Conservation (phyloP, 164 flowering plant species). For the Umbellularia californica region DNA sequence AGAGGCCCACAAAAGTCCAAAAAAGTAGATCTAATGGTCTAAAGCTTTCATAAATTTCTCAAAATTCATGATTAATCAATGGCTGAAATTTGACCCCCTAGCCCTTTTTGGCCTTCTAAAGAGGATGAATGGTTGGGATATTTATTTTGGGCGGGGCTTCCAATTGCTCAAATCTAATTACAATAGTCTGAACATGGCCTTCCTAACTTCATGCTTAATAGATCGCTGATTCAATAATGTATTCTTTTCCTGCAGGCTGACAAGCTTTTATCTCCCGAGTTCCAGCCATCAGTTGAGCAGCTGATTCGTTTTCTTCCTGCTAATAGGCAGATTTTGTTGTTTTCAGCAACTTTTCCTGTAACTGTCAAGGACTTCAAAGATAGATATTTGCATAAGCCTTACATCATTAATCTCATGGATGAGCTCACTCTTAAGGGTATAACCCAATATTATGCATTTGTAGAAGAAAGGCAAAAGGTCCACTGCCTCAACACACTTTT, state of each 20-base stretch:
- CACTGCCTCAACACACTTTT: constrained; percentile 96
- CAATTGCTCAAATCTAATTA: no score
- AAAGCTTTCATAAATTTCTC: no score
- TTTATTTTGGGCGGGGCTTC: no score
- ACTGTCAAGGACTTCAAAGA: constrained; percentile 94
- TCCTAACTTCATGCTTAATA: no score
- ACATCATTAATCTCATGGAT: constrained; percentile 95
- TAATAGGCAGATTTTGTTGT: constrained; percentile 85
- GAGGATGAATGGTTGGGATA: no score
- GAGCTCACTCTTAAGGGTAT: constrained; percentile 99
- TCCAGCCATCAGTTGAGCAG: constrained; percentile 92
- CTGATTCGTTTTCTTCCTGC: constrained; percentile 70
- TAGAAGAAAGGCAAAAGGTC: constrained; percentile 96
- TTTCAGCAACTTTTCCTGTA: constrained; percentile 98
- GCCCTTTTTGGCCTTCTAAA: no score
- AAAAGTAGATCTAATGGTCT: no score
- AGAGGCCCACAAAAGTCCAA: no score
- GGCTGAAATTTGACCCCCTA: no score
- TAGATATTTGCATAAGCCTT: constrained; percentile 74
- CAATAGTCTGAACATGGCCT: no score
- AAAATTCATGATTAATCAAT: no score
- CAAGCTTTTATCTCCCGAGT: constrained; percentile 92
- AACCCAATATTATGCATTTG: constrained; percentile 96
- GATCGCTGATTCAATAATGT: not conserved
- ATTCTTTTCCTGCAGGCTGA: constrained; percentile 63